Percentiles rank a stretch among this genome's conserved stretches.
These are phyloP conservation scores for Lactifluus echinatus DNA, from an alignment of 768 basidiomycete species.

Conservation along the genomic window DNA sequence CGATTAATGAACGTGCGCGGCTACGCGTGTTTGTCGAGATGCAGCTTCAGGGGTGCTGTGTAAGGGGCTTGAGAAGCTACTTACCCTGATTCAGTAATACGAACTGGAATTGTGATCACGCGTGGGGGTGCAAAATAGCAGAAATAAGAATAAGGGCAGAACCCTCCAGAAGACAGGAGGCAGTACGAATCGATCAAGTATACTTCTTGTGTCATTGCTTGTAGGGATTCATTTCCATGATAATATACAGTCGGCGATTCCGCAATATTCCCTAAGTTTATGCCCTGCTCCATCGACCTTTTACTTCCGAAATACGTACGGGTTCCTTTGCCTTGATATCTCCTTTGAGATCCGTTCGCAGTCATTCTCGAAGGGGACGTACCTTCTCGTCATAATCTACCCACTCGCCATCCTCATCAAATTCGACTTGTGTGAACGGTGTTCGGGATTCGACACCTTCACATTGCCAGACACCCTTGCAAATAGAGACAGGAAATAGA, in stretches of 20 bases:
- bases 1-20: no score
- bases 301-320: slow-evolving; percentile 61
- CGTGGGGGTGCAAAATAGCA: no score
- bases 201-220: background rate
- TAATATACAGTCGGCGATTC: slow-evolving; percentile 2
- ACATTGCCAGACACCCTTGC: slow-evolving; percentile 76
- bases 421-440: slow-evolving; percentile 55
- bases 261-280: slow-evolving; percentile 23
- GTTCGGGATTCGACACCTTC: slow-evolving; percentile 49
- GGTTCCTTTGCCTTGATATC: slow-evolving; percentile 45
- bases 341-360: background rate
- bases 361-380: slow-evolving; percentile 4
- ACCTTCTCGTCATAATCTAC: slow-evolving; percentile 91
- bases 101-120: no score
- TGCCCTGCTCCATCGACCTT: slow-evolving; percentile 61
- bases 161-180: no score
- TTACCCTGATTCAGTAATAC: no score
- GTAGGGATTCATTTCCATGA: background rate
- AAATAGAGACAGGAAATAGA: background rate
- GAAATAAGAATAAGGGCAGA: no score
- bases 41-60: no score
- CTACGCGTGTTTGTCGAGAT: no score
- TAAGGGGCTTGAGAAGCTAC: no score
- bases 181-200: no score
- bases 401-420: slow-evolving; percentile 61